Base-by-base conservation (phyloP, 345 rosid genomes). In the Brassica carinata region DNA sequence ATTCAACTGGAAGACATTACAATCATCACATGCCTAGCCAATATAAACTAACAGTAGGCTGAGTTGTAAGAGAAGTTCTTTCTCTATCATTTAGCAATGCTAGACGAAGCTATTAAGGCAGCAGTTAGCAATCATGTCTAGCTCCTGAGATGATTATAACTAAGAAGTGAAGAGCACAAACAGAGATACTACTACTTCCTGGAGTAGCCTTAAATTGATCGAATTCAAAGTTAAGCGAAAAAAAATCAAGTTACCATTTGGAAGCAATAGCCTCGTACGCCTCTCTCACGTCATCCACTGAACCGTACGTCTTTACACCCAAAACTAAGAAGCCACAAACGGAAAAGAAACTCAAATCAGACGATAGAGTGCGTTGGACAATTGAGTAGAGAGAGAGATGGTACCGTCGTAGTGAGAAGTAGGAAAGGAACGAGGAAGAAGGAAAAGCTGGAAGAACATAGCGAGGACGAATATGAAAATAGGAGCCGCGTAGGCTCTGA, bases 341-440 rank as follows among this genome's bases (percentile, higher is more conserved):
- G 18, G 26, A 48, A 31, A 79, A 11, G 27, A 45, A 23, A 72
- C 9, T 6, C 27, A 23, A 14, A 38, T 70, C 74, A 67, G 72
- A 67, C 19, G 59, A 51, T 66, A 36, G 2, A 57, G 67, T 8
- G 10, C 3, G 36, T 11, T 3, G 15, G 29, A 51, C 2, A 18
- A 62, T 26, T 15, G 26, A 18, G 31, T 15, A 48, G 11, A 74
- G 23, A 36, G 29, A 68, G 30, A 40, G 4, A 8, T 59, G 8
- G 53, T 80, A 95, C 99, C 92, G 40, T 93, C 93, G 86, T 95
- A 93, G 84, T 93, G 93, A 69, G 96, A 87, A 68, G 84, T 83
- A 76, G 98, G 96, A 77, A 88, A 95, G 51, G 90, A 83, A 67
- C 86, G 88, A 65, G 98, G 99, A 70, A 92, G 88, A 79, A 92